A percentile compares a stretch with the other conserved stretches of the same genome.
Conservation (phyloP, 768 basidiomycete species). For the Trametes gibbosa region DNA sequence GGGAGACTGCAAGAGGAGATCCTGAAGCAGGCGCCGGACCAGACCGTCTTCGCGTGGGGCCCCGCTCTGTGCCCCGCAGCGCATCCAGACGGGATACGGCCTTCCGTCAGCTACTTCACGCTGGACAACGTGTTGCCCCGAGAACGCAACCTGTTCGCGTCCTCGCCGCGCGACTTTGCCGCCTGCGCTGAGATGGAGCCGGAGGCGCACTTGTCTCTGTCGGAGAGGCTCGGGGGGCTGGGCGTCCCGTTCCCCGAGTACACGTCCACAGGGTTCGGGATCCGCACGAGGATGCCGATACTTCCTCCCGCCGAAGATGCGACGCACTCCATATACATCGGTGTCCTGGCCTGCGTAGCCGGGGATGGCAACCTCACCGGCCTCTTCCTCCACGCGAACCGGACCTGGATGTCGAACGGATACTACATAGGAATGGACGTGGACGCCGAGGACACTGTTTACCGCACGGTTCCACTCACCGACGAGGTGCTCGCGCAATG, state of each 20-base stretch:
- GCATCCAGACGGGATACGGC: background rate
- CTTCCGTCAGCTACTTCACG: background rate
- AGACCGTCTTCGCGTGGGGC: constrained; percentile 3
- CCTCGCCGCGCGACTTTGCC: background rate
- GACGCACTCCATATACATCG: background rate
- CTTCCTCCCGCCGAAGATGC: background rate
- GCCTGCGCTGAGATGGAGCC: background rate
- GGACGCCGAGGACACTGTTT: background rate
- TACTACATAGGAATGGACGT: background rate
- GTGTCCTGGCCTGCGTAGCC: background rate
- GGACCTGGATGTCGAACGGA: background rate
- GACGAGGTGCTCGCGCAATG: background rate
- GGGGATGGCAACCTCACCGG: background rate
- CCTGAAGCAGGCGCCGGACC: background rate
- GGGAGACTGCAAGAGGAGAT: constrained; percentile 5
- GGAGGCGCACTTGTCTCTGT: background rate
- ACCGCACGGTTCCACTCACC: background rate
- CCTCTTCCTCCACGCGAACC: background rate
- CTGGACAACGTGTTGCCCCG: background rate
- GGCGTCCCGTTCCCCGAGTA: background rate
- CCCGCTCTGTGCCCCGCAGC: background rate
- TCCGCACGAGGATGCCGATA: background rate
- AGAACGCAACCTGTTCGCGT: background rate
- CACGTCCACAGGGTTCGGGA: background rate
- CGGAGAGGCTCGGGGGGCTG: background rate